A percentile compares a stretch with the other conserved stretches of the same genome.
phyloP scores from a whole-genome alignment of 2,329 filamentous ascomycete species.

The Fusarium sp. region DNA sequence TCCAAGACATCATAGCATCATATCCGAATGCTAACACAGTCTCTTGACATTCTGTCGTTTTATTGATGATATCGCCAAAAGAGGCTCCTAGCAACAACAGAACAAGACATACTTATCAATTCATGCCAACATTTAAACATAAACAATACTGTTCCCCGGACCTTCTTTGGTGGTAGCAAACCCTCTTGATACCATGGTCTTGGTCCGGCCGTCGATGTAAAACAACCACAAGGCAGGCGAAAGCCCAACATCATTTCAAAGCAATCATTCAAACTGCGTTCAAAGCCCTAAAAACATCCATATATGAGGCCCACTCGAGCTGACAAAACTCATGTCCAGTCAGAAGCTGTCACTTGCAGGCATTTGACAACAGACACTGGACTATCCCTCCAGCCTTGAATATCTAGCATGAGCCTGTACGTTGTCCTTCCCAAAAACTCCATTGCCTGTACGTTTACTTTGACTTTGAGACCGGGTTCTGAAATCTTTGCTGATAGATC shows the following conservation, averaged over 20 bases:
- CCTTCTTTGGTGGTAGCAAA: fast-evolving
- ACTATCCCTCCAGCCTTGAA: not conserved
- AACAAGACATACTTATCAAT: not conserved
- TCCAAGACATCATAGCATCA: too few relatives aligned
- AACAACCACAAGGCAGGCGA: not conserved
- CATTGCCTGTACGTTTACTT: not conserved
- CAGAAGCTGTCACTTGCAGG: not conserved
- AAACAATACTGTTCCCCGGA: not conserved
- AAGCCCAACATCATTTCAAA: not conserved
- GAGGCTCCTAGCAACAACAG: not conserved
- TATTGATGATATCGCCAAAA: not conserved
- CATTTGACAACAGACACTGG: not conserved
- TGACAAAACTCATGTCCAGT: not conserved
- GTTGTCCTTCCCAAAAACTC: not conserved
- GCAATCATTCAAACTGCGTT: not conserved
- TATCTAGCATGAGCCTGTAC: not conserved
- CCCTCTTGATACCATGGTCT: not conserved
- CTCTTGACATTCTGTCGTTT: not conserved
- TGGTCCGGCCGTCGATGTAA: not conserved
- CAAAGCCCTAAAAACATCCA: not conserved
- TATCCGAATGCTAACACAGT: too few relatives aligned
- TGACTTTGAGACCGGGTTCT: not conserved
- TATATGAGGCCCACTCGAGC: not conserved
- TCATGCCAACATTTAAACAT: not conserved
- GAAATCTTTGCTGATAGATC: not conserved